These are phyloP conservation scores for Strobilomyces confusus DNA, from an alignment of 768 basidiomycete genomes.

Conservation along the genomic window DNA sequence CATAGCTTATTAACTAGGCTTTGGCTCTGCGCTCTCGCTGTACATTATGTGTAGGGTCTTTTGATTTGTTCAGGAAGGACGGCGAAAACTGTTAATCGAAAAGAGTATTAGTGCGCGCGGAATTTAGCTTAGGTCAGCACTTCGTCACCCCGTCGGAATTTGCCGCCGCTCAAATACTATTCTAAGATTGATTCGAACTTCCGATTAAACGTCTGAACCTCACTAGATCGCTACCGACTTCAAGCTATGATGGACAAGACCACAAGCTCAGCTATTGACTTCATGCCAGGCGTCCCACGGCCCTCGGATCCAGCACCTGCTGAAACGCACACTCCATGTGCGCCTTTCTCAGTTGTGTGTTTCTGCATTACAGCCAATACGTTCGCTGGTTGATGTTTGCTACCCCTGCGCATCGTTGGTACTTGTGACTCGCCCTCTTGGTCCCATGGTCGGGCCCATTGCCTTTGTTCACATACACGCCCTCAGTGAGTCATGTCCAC, in stretches of 20 bases:
- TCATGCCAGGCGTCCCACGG: too few species aligned
- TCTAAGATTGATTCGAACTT: too few species aligned
- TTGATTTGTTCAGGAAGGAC: too few species aligned
- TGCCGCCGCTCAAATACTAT: too few species aligned
- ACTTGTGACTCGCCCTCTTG: neutral
- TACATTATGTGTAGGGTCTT: too few species aligned
- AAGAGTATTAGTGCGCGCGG: too few species aligned
- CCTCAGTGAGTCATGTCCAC: neutral
- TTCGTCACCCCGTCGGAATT: too few species aligned
- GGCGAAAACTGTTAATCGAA: too few species aligned
- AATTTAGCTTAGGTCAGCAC: too few species aligned
- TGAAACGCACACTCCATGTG: neutral
- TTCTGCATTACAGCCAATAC: neutral
- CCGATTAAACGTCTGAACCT: too few species aligned
- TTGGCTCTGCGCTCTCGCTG: too few species aligned
- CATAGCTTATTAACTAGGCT: constrained; percentile 54
- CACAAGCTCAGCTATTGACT: neutral
- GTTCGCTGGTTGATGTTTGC: neutral
- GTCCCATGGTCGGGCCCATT: neutral
- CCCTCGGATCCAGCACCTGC: neutral
- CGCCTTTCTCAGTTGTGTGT: neutral
- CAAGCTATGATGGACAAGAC: neutral
- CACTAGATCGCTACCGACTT: neutral
- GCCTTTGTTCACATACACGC: too few species aligned
- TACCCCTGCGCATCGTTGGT: neutral